A percentile compares a stretch with the other conserved stretches of the same genome.
phyloP scores from a whole-genome alignment of 2,329 filamentous ascomycete species.

The Cordyceps farinosa region DNA sequence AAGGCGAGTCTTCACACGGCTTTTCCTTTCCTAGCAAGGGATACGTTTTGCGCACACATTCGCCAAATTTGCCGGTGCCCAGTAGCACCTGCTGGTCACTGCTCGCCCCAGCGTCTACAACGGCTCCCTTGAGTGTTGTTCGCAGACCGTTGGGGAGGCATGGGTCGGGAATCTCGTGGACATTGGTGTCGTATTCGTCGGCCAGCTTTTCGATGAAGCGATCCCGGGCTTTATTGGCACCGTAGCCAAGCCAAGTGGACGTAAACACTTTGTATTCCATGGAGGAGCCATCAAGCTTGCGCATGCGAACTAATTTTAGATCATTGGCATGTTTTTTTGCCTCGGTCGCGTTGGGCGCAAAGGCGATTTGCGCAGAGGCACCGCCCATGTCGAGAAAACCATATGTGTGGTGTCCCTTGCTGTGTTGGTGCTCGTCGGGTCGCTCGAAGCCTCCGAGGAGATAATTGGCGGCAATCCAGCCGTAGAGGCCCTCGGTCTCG shows the following conservation, averaged over 20 bases:
- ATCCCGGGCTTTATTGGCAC: conserved; percentile 87
- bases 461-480: conserved; percentile 97
- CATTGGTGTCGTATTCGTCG: conserved; percentile 57
- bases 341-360: conserved; percentile 90
- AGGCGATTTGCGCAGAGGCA: conserved; percentile 95
- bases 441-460: conserved; percentile 85
- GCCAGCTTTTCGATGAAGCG: conserved; percentile 78
- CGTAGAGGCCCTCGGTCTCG: conserved; percentile 92
- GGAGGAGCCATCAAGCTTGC: conserved; percentile 73
- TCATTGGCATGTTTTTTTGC: conserved; percentile 85
- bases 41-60: conserved; percentile 77
- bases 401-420: conserved; percentile 88
- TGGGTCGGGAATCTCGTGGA: conserved; percentile 77
- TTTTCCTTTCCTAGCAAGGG: conserved; percentile 87
- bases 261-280: conserved; percentile 89
- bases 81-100: conserved; percentile 54
- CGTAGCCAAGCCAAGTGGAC: conserved; percentile 94
- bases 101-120: conserved; percentile 35
- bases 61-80: conserved; percentile 82
- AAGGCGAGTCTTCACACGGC: conserved; percentile 77
- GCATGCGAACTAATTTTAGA: conserved; percentile 78
- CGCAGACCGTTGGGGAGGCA: conserved; percentile 79
- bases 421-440: conserved; percentile 70
- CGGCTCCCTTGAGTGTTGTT: conserved; percentile 67
- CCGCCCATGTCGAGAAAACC: conserved; percentile 98